Conservation (phyloP, 2,329 filamentous ascomycete species). For the Penicillium fuscoglaucum region DNA sequence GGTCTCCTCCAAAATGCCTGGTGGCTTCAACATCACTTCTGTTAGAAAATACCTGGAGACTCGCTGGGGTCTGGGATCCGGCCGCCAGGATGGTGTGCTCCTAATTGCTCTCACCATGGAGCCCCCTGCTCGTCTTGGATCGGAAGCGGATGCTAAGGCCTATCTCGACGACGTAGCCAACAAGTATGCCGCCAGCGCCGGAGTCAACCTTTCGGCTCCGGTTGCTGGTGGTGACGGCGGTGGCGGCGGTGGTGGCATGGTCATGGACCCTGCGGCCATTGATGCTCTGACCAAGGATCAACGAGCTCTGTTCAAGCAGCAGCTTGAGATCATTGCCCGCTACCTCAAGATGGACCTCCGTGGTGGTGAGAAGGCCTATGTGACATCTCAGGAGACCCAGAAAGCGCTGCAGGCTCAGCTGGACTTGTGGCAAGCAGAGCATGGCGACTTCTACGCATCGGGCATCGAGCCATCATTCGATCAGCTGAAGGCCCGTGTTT, state of each 20-base stretch:
- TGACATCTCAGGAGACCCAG: constrained; percentile 80
- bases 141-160: constrained; percentile 85
- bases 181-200: constrained; percentile 82
- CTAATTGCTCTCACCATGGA: constrained; percentile 91
- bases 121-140: constrained; percentile 80
- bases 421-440: constrained; percentile 91
- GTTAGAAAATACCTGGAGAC: constrained; percentile 94
- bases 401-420: constrained; percentile 87
- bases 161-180: constrained; percentile 87
- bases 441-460: constrained; percentile 92
- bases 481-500: constrained; percentile 87
- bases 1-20: constrained; percentile 99
- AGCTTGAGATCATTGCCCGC: constrained; percentile 88
- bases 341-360: constrained; percentile 97
- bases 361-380: constrained; percentile 90
- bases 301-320: constrained; percentile 93
- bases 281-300: constrained; percentile 98
- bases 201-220: constrained; percentile 78
- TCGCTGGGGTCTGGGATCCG: constrained; percentile 82
- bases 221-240: constrained; percentile 69
- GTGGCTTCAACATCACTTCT: constrained; percentile 97
- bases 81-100: constrained; percentile 87
- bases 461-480: constrained; percentile 95
- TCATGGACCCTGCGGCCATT: constrained; percentile 98
- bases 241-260: constrained; percentile 79